Base-by-base conservation (phyloP, 768 basidiomycete genomes). In the Auricularia sp. region DNA sequence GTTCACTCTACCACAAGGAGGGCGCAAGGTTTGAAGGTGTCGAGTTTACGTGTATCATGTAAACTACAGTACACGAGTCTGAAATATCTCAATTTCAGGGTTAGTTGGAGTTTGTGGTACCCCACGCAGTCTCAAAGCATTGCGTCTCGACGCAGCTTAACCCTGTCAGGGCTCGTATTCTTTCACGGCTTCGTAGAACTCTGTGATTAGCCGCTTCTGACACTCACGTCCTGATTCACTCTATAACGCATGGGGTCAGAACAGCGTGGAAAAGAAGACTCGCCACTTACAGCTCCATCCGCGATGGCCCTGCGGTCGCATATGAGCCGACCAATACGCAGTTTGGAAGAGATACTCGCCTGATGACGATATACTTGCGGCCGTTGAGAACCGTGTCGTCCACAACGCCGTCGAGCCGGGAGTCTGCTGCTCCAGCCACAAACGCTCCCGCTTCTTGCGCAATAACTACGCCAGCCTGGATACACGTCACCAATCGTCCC, bases 361-460 rank as follows among this genome's bases (percentile, higher is more conserved):
- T 62, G 14, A 93, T 80, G 23, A 93, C 85, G 47, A 93, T 76
- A 71, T 92, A 89, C 72, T 92, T 93, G 68, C 92, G 81, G 14
- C 91, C 90, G 2, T 80, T 83, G 51, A 93, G 77, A 29, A 93
- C 79, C 23, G 56, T 47, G 65, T 88, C 84, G 3, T 84, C 86
- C 12, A 88, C 82, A 51, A 84, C 82, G 53, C 77, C 77, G 66
- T 77, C 72, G 21, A 75, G 73, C 18, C 73, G 72, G 3, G 68
- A 62, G 63, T 12, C 62, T 73, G 87, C 80, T 61, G 86, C 86
- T 39, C 91, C 93, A 18, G 88, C 87, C 36, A 91, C 85, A 11
- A 87, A 76, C 14, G 88, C 84, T 4, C 96, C 96, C 0, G 95
- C 90, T 73, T 96, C 96, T 66, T 91, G 83, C 0, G 91, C 88